A percentile compares a stretch with the other conserved stretches of the same genome.
Conservation (phyloP, 2,329 filamentous ascomycete species). For the Fusarium mangiferae region DNA sequence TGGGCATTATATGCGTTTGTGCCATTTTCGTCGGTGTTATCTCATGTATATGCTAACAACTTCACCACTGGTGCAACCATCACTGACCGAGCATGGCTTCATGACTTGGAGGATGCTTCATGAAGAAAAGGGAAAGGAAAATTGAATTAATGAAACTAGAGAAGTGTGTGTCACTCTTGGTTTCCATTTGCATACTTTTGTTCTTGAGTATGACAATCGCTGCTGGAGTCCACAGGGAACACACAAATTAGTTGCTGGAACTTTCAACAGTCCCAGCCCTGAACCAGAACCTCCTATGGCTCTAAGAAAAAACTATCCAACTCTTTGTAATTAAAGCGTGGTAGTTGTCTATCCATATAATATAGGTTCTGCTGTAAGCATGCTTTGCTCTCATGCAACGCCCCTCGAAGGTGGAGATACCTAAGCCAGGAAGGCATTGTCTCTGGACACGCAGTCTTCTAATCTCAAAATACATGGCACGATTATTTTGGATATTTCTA, state of each 20-base stretch:
- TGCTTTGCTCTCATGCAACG: background rate
- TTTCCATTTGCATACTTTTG: background rate
- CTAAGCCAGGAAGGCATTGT: background rate
- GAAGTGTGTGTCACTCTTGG: background rate
- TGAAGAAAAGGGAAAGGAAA: background rate
- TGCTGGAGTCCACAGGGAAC: too few relatives aligned
- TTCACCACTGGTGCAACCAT: background rate
- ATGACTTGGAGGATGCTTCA: too few relatives aligned
- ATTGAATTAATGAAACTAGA: too few relatives aligned
- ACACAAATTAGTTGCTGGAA: background rate
- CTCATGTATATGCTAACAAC: background rate
- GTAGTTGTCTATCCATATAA: background rate
- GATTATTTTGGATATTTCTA: background rate
- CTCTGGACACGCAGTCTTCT: background rate
- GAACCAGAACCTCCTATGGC: background rate
- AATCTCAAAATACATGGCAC: background rate
- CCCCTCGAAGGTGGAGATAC: background rate
- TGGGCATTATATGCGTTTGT: background rate
- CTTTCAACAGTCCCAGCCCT: background rate
- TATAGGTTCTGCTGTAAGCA: background rate
- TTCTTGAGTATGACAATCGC: background rate
- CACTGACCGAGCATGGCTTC: background rate
- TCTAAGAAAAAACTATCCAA: too few relatives aligned
- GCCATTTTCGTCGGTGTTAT: background rate
- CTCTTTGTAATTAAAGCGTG: background rate